Percentiles rank a stretch among this genome's conserved stretches.
Conservation (phyloP, 306 rosid species). For the Albizia julibrissin region DNA sequence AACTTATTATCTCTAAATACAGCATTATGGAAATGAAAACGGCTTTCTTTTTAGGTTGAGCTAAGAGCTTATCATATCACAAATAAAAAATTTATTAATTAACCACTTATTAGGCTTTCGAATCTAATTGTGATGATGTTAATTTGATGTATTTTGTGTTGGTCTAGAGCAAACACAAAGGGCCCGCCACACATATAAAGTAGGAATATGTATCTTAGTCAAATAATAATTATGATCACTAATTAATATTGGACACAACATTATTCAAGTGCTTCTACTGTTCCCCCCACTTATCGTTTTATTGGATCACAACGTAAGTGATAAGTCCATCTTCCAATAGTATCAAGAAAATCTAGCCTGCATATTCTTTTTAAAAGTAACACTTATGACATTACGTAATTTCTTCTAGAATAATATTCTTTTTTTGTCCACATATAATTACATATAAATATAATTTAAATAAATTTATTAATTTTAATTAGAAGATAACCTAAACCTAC, state of each 20-base stretch:
- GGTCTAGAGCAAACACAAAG: not conserved
- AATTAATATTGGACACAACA: not conserved
- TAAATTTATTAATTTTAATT: too few relatives aligned
- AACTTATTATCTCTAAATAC: not conserved
- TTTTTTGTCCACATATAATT: too few relatives aligned
- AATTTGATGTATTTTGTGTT: constrained; percentile 4
- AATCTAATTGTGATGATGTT: constrained; percentile 17
- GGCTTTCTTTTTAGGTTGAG: not conserved
- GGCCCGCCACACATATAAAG: not conserved
- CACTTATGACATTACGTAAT: not conserved
- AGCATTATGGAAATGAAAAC: not conserved
- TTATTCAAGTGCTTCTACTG: constrained; percentile 7
- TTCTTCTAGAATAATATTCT: not conserved
- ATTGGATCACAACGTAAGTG: not conserved
- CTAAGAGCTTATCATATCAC: not conserved
- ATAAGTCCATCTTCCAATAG: not conserved
- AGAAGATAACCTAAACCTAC: not conserved
- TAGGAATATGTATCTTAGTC: not conserved
- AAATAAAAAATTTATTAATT: not conserved
- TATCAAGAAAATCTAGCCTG: not conserved
- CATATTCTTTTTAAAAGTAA: not conserved
- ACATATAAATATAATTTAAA: too few relatives aligned
- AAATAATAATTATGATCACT: not conserved
- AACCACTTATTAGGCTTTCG: constrained; percentile 15
- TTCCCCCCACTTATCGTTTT: not conserved